Conservation (phyloP, 108 stramenopile species). For the Schizochytrium sp. region DNA sequence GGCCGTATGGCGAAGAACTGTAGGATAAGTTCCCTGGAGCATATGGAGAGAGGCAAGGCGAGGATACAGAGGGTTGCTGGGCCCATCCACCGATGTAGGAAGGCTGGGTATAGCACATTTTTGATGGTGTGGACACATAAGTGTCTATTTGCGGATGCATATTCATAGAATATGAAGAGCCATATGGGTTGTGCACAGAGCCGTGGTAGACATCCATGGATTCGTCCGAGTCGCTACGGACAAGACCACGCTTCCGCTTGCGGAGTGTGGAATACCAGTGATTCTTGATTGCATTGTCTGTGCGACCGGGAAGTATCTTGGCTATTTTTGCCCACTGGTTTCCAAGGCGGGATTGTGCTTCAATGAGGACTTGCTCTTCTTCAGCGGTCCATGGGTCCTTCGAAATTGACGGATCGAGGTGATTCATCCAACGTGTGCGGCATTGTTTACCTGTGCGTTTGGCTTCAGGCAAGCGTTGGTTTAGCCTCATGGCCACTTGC, state of each 20-base stretch:
- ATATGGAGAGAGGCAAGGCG: too few relatives aligned
- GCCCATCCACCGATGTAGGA: too few relatives aligned
- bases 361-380: slow-evolving; percentile 85
- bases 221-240: neutral
- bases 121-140: too few relatives aligned
- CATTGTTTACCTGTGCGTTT: slow-evolving; percentile 97
- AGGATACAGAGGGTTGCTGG: too few relatives aligned
- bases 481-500: neutral
- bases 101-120: too few relatives aligned
- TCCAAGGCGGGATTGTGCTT: slow-evolving; percentile 83
- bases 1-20: too few relatives aligned
- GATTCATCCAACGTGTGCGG: slow-evolving; percentile 98
- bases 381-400: slow-evolving; percentile 91
- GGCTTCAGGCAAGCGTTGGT: slow-evolving; percentile 62
- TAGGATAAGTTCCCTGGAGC: too few relatives aligned
- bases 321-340: slow-evolving; percentile 97
- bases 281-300: slow-evolving; percentile 95
- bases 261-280: slow-evolving; percentile 93
- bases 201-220: neutral
- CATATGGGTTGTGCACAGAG: neutral
- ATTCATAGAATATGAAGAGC: neutral
- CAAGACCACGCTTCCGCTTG: slow-evolving; percentile 70
- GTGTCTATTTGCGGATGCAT: neutral
- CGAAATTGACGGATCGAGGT: slow-evolving; percentile 92
- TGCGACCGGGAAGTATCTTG: slow-evolving; percentile 91